phyloP scores from a whole-genome alignment of 208 protist species.

The Leptomonas pyrrhocoris region DNA sequence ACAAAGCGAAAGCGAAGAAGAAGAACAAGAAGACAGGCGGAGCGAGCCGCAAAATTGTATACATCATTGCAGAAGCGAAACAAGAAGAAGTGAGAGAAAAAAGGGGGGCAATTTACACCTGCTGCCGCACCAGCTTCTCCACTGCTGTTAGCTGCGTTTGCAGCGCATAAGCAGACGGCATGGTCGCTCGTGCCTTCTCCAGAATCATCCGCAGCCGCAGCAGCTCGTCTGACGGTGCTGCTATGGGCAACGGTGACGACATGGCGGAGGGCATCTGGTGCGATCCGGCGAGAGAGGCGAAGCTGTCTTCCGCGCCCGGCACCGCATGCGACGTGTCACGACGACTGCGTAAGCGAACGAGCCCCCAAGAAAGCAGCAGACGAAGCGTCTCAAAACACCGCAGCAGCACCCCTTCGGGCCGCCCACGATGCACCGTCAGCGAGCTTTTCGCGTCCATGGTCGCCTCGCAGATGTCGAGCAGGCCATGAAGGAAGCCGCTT shows the following conservation, averaged over 20 bases:
- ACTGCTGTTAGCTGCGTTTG: slow-evolving; percentile 1
- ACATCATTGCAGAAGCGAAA: no score
- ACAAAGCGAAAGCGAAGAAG: no score
- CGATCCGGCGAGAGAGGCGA: neutral
- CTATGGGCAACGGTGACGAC: slow-evolving; percentile 4
- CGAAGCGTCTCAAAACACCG: slow-evolving; percentile 41
- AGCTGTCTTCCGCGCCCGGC: neutral
- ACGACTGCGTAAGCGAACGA: slow-evolving; percentile 2
- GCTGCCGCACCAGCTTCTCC: slow-evolving; percentile 1
- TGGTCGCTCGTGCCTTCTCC: neutral
- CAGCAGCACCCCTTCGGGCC: slow-evolving; percentile 39
- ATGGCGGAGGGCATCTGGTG: neutral
- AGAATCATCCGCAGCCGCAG: slow-evolving; percentile 1
- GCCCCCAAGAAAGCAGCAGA: slow-evolving; percentile 40
- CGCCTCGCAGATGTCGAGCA: slow-evolving; percentile 31
- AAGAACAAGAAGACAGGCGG: no score
- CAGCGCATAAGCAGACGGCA: slow-evolving; percentile 4
- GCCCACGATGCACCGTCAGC: slow-evolving; percentile 40
- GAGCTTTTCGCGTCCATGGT: slow-evolving; percentile 18
- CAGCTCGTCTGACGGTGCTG: slow-evolving; percentile 2
- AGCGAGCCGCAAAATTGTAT: no score
- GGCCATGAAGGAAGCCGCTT: slow-evolving; percentile 15
- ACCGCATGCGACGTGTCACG: neutral
- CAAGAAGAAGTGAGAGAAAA: neutral
- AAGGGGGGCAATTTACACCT: slow-evolving; percentile 4